A percentile compares a stretch with the other conserved stretches of the same genome.
Conservation (phyloP, 2,329 filamentous ascomycete genomes). For the Penicillium oxalicum region DNA sequence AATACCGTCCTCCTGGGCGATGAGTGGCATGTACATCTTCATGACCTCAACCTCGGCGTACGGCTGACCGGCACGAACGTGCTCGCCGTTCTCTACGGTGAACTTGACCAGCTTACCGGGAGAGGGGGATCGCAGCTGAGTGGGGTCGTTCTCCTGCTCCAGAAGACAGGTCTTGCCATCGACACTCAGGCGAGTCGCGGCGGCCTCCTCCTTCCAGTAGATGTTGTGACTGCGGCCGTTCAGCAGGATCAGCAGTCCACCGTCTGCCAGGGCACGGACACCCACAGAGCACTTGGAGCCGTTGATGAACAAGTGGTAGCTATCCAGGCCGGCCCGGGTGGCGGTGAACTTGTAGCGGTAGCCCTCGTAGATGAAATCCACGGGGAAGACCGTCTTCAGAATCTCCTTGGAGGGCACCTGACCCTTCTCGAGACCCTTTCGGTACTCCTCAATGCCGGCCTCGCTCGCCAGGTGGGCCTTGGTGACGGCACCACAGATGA, state of each 20-base stretch:
- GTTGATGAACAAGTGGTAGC: slow-evolving; percentile 98
- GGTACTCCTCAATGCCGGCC: slow-evolving; percentile 78
- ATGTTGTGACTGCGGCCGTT: slow-evolving; percentile 93
- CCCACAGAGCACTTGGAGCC: slow-evolving; percentile 93
- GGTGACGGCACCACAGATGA: slow-evolving; percentile 89
- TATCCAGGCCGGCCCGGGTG: slow-evolving; percentile 83
- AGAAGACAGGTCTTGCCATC: slow-evolving; percentile 97
- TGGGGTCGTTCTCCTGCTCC: slow-evolving; percentile 98
- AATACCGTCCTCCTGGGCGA: slow-evolving; percentile 89
- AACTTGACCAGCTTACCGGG: slow-evolving; percentile 98
- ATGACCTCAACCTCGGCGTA: slow-evolving; percentile 99
- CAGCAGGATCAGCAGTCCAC: slow-evolving; percentile 84
- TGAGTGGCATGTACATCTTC: slow-evolving; percentile 99
- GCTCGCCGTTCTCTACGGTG: slow-evolving; percentile 88
- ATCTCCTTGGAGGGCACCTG: slow-evolving; percentile 96
- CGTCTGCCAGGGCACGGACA: slow-evolving; percentile 86
- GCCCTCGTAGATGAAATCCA: slow-evolving; percentile 98
- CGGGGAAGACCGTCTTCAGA: slow-evolving; percentile 92
- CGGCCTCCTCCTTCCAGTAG: slow-evolving; percentile 99
- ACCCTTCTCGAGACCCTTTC: slow-evolving; percentile 84
- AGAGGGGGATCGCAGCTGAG: slow-evolving; percentile 87
- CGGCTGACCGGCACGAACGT: slow-evolving; percentile 84
- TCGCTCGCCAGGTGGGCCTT: slow-evolving; percentile 96
- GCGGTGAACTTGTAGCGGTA: slow-evolving; percentile 96
- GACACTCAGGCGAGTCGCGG: slow-evolving; percentile 88